These are phyloP conservation scores for Arctostaphylos glauca DNA, from an alignment of 148 eudicot species.

Conservation along the genomic window DNA sequence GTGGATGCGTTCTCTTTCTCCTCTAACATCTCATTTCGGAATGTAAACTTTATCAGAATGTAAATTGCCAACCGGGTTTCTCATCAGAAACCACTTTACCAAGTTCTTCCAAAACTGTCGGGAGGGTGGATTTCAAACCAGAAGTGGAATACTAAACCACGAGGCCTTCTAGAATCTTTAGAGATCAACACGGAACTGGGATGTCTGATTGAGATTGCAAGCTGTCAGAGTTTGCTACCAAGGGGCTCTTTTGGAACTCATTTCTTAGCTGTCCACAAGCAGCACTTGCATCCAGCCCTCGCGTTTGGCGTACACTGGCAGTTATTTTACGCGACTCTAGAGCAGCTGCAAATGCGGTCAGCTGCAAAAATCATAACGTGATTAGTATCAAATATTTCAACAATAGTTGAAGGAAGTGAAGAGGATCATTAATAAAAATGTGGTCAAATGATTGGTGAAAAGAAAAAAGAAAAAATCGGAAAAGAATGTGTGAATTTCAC, in stretches of 20 bases:
- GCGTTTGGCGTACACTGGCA: slow-evolving; percentile 82
- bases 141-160: not conserved
- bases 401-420: not conserved
- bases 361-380: slow-evolving; percentile 27
- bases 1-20: not conserved
- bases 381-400: not conserved
- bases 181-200: slow-evolving; percentile 50
- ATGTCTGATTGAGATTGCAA: slow-evolving; percentile 34
- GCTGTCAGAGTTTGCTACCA: slow-evolving; percentile 34
- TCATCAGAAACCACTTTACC: not conserved
- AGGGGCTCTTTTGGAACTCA: slow-evolving; percentile 82
- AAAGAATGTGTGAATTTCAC: not conserved
- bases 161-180: not conserved
- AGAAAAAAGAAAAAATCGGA: not conserved
- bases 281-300: slow-evolving; percentile 96
- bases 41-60: not conserved
- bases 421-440: not conserved
- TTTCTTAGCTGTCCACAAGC: slow-evolving; percentile 98
- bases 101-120: not conserved
- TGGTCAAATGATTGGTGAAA: not conserved
- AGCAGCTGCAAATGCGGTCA: slow-evolving; percentile 66
- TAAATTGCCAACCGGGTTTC: not conserved
- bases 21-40: slow-evolving; percentile 1
- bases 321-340: slow-evolving; percentile 80
- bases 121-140: not conserved